Evolutionary conservation across 208 protist genomes (phyloP), one percentile per base, ranked within the genome.

Genomic region (Leishmania tropica): DNA sequence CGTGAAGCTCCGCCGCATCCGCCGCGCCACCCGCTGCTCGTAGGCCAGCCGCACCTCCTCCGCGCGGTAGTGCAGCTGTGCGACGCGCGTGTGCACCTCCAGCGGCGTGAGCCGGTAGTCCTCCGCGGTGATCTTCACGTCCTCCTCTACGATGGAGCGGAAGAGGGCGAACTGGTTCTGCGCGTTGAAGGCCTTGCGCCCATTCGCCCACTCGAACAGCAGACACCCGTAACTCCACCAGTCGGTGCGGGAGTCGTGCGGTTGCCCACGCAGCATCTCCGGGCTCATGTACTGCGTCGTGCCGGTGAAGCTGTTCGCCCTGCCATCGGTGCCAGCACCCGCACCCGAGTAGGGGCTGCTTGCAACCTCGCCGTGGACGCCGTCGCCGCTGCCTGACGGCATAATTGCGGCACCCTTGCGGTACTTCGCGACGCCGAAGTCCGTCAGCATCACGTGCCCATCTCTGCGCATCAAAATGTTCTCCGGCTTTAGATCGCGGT

Each of bases 221-320:
- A 99, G 87, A 70, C 97, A 98, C 65, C 98, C 98, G 83, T 96
- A 98, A 82, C 92, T 96, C 97, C 98, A 99, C 98, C 98, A 99
- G 88, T 99, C 98, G 17, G 98, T 98, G 75, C 94, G 90, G 15
- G 87, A 89, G 86, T 97, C 97, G 84, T 98, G 94, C 35, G 93
- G 89, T 31, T 92, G 54, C 35, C 95, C 94, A 48, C 93, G 86
- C 37, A 98, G 90, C 90, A 98, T 96, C 81, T 98, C 97, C 48
- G 98, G 98, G 42, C 96, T 98, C 89, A 99, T 96, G 88, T 99
- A 99, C 80, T 97, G 96, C 56, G 96, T 93, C 76, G 98, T 99
- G 53, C 98, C 98, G 15, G 96, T 98, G 81, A 99, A 99, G 81
- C 94, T 99, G 89, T 93, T 56, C 85, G 80, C 60, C 87, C 85